phyloP scores from a whole-genome alignment of 148 eudicot species.

The Fagopyrum tataricum region DNA sequence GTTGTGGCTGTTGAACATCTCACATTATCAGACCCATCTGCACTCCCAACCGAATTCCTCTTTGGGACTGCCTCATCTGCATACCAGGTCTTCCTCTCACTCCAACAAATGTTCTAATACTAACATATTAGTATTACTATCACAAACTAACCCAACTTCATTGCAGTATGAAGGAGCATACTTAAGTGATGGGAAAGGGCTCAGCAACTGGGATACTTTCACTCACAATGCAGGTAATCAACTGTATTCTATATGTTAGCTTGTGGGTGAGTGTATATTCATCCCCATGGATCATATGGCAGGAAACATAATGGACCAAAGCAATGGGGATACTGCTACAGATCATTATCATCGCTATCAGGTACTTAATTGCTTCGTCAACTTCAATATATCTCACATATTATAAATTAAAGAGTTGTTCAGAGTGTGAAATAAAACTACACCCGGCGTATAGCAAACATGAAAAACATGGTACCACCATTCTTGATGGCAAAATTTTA shows the following conservation, averaged over 20 bases:
- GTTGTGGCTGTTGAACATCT: constrained; percentile 4
- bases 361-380: constrained; percentile 24
- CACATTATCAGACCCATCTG: constrained; percentile 14
- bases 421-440: too few species aligned
- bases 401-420: too few species aligned
- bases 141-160: background rate
- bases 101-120: background rate
- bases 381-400: too few species aligned
- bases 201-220: constrained; percentile 66
- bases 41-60: constrained; percentile 48
- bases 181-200: constrained; percentile 61
- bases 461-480: too few species aligned
- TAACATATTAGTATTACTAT: background rate
- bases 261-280: background rate
- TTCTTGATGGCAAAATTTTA: background rate
- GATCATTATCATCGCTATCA: constrained; percentile 67
- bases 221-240: constrained; percentile 44
- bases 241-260: background rate
- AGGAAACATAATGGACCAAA: constrained; percentile 53
- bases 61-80: constrained; percentile 75
- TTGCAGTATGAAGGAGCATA: constrained; percentile 73
- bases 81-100: constrained; percentile 39
- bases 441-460: too few species aligned
- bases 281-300: constrained; percentile 2
- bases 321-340: constrained; percentile 64